phyloP scores from a whole-genome alignment of 805 yeast genomes.

The Helenozyma rhizophorensis region DNA sequence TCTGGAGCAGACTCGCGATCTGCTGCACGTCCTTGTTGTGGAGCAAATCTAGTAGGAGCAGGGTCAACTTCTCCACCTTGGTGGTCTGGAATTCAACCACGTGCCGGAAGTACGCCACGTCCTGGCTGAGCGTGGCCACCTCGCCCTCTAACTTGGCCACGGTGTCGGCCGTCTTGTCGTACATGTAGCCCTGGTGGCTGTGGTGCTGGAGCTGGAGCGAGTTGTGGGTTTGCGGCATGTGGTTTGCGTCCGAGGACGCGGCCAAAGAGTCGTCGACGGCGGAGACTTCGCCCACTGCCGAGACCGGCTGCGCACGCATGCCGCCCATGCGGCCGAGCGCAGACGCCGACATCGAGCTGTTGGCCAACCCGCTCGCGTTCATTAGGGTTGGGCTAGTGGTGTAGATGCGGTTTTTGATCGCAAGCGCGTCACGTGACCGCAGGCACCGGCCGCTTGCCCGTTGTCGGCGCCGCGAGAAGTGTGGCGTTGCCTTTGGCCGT shows the following conservation, averaged over 20 bases:
- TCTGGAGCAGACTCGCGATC: constrained; percentile 27
- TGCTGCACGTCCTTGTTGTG: constrained; percentile 23
- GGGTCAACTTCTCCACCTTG: constrained; percentile 36
- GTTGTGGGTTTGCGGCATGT: background rate
- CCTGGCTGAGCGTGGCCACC: constrained; percentile 23
- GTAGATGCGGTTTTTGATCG: too few species aligned
- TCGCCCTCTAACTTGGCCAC: constrained; percentile 24
- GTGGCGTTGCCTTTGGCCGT: too few species aligned
- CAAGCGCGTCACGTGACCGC: too few species aligned
- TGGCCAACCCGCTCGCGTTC: constrained; percentile 13
- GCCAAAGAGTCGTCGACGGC: constrained; percentile 7
- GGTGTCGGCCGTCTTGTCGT: constrained; percentile 8
- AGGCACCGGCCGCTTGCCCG: too few species aligned
- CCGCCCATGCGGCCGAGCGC: constrained; percentile 14
- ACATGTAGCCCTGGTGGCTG: background rate
- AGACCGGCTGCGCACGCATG: constrained; percentile 9
- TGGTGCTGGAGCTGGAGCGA: constrained; percentile 3
- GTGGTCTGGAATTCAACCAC: constrained; percentile 34
- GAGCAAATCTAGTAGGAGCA: constrained; percentile 28
- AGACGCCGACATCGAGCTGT: constrained; percentile 9
- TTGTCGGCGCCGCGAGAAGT: too few species aligned
- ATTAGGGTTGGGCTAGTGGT: too few species aligned
- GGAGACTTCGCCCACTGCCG: constrained; percentile 9
- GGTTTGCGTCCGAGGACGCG: background rate
- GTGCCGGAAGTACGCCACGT: constrained; percentile 32